phyloP scores from a whole-genome alignment of 441 rosid species.

The Brassica balearica region DNA sequence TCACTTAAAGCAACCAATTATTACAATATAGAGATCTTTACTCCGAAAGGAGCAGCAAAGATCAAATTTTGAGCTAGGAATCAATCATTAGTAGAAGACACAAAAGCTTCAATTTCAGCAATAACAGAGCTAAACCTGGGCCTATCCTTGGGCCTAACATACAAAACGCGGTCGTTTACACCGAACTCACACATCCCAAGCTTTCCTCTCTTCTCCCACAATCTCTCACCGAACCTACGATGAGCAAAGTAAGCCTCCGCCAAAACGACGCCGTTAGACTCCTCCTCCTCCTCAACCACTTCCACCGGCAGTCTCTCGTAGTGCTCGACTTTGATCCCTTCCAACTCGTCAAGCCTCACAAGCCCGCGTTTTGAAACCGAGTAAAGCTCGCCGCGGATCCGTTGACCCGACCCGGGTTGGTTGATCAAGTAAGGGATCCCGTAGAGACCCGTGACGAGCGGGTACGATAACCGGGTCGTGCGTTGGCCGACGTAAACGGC shows the following conservation, averaged over 20 bases:
- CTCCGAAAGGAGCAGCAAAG: neutral
- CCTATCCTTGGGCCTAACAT: conserved; percentile 49
- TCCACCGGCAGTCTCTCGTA: conserved; percentile 70
- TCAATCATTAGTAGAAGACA: conserved; percentile 34
- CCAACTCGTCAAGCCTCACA: conserved; percentile 60
- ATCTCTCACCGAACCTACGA: conserved; percentile 56
- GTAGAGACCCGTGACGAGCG: conserved; percentile 74
- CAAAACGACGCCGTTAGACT: conserved; percentile 41
- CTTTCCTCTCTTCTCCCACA: conserved; percentile 63
- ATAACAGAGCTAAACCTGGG: conserved; percentile 40
- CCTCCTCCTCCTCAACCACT: conserved; percentile 28
- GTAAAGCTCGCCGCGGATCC: conserved; percentile 70
- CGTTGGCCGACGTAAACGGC: conserved; percentile 57
- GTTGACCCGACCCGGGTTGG: conserved; percentile 57
- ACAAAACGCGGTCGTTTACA: conserved; percentile 40
- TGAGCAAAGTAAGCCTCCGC: conserved; percentile 74
- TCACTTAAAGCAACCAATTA: neutral
- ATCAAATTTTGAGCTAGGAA: neutral
- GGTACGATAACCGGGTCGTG: conserved; percentile 51
- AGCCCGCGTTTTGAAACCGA: conserved; percentile 60
- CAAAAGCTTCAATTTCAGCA: conserved; percentile 46
- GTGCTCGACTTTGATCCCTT: conserved; percentile 61
- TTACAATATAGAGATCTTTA: neutral
- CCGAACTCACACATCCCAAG: conserved; percentile 48
- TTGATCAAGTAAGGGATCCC: conserved; percentile 74